Evolutionary conservation across 805 yeast genomes (phyloP).

Genomic region (Candida xyloterini): DNA sequence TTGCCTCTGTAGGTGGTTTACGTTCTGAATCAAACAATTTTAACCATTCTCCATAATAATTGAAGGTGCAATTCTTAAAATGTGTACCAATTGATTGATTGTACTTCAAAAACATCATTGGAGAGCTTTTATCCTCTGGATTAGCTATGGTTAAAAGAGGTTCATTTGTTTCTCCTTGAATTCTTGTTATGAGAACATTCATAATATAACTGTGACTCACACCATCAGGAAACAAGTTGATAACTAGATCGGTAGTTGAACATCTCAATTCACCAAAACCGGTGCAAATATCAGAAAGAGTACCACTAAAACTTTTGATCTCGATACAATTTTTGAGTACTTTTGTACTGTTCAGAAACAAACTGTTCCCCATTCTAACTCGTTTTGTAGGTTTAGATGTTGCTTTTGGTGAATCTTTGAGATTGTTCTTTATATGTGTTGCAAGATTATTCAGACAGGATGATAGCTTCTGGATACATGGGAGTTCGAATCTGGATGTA

Average conservation of each 20-base stretch:
- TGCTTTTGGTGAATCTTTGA: not conserved
- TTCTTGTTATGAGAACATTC: constrained; percentile 11
- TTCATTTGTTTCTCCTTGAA: constrained; percentile 21
- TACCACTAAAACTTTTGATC: constrained; percentile 16
- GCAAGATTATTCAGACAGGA: constrained; percentile 2
- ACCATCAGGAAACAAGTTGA: constrained; percentile 19
- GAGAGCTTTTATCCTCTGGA: constrained; percentile 33
- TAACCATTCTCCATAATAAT: constrained; percentile 63
- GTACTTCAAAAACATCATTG: constrained; percentile 40
- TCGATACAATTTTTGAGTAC: constrained; percentile 12
- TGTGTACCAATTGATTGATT: constrained; percentile 40
- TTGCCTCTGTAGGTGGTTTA: not conserved
- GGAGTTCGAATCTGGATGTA: constrained; percentile 25
- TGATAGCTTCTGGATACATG: constrained; percentile 29
- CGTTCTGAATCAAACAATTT: constrained; percentile 35
- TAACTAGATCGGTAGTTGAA: constrained; percentile 15
- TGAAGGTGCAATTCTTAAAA: constrained; percentile 46
- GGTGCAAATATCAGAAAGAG: constrained; percentile 21
- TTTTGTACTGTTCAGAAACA: constrained; percentile 21
- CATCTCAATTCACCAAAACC: constrained; percentile 35
- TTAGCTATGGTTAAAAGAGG: constrained; percentile 33
- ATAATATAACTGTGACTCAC: constrained; percentile 14
- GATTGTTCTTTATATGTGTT: not conserved
- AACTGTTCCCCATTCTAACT: constrained; percentile 27
- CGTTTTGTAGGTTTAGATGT: constrained; percentile 8